Base-by-base conservation (phyloP, 2,329 filamentous ascomycete species). In the Stenocarpella maydis region DNA sequence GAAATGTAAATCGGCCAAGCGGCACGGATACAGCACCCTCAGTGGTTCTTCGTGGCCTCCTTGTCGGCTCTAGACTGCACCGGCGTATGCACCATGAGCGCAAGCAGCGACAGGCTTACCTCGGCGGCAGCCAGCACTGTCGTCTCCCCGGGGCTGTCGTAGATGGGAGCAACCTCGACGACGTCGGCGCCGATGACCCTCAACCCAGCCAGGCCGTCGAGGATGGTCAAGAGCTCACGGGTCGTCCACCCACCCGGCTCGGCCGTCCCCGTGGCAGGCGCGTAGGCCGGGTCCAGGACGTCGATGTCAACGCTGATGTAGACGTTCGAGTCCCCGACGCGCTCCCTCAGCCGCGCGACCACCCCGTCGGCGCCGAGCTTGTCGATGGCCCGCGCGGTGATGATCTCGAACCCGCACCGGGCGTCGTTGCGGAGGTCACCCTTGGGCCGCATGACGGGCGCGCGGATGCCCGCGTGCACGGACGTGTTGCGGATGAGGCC, bases 241-340 rank as follows among this genome's bases (percentile, higher is more conserved):
- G 90, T 93, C 2, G 91, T 93, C 92, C 92, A 95, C 21, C 92
- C 92, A 63, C 92, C 92, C 0, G 92, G 90, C 78, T 95, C 92
- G 0, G 92, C 90, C 0, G 92, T 95, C 0, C 92, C 92, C 0
- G 92, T 94, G 2, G 90, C 92, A 55, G 67, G 28, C 17, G 89
- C 89, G 61, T 81, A 80, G 0, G 82, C 90, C 0, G 92, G 92
- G 77, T 95, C 92, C 55, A 95, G 83, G 0, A 95, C 92, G 78
- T 95, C 92, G 73, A 95, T 95, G 76, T 95, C 92, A 19, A 95
- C 88, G 69, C 87, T 91, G 28, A 95, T 83, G 75, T 95, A 95
- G 15, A 90, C 87, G 53, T 82, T 85, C 0, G 83, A 82, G 17
- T 82, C 81, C 1, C 80, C 79, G 0, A 89, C 85, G 10, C 87